Percentiles rank a stretch among this genome's conserved stretches.
Conservation (phyloP, 495 filamentous ascomycete species). For the Annulohypoxylon bovei region DNA sequence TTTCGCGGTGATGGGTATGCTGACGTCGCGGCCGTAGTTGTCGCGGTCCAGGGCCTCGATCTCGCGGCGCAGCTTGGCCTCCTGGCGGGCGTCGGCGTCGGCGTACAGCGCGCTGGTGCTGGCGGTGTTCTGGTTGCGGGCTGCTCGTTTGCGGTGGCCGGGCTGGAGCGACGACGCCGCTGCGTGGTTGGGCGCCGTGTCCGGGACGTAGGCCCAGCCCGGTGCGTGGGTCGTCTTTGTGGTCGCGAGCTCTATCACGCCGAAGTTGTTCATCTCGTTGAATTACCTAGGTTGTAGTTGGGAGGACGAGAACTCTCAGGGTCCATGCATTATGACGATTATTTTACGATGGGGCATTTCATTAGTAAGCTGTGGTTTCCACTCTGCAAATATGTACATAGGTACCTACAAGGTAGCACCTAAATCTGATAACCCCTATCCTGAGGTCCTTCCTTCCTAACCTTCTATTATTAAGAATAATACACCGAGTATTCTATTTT, state of each 20-base stretch:
- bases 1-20: slow-evolving; percentile 69
- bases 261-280: slow-evolving; percentile 61
- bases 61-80: slow-evolving; percentile 78
- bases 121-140: slow-evolving; percentile 59
- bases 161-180: slow-evolving; percentile 61
- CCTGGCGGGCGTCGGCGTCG: slow-evolving; percentile 72
- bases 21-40: slow-evolving; percentile 71
- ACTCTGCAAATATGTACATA: no score
- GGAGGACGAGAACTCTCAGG: neutral
- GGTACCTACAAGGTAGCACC: no score
- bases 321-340: slow-evolving; percentile 16
- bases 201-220: slow-evolving; percentile 89
- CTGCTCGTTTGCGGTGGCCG: slow-evolving; percentile 69
- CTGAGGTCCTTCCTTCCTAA: no score
- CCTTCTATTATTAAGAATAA: no score
- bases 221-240: slow-evolving; percentile 73
- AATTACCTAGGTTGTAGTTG: neutral
- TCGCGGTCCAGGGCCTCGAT: slow-evolving; percentile 84
- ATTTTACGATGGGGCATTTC: slow-evolving; percentile 10
- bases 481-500: no score
- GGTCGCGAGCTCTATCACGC: slow-evolving; percentile 79
- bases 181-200: slow-evolving; percentile 58
- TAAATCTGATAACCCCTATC: neutral
- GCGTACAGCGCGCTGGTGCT: slow-evolving; percentile 58
- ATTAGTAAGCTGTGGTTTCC: neutral